Base-by-base conservation (phyloP, 2,329 filamentous ascomycete genomes). In the Cryphonectria nitschkei region DNA sequence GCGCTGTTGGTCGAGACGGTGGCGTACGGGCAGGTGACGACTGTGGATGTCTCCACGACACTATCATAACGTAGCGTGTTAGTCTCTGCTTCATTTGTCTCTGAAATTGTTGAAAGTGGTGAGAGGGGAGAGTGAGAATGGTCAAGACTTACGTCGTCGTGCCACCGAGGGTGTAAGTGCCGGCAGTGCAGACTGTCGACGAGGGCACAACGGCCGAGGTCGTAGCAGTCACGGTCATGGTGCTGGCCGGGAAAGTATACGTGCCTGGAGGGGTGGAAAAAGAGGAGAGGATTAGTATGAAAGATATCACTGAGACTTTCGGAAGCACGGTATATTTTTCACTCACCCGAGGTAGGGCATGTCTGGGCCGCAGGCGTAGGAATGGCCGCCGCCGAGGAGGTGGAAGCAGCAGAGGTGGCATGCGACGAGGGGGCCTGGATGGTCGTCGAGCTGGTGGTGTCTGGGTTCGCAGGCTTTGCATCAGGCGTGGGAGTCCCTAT, bases 241-340 rank as follows among this genome's bases (percentile, higher is more conserved):
- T 95, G 75, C 87, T 92, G 72, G 91, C 90, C 75, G 90, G 89
- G 85, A 93, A 89, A 75, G 92, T 93, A 85, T 94, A 94, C 73
- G 87, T 88, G 81, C 92, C 70, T 72, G 16, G 7, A 11, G 22
- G 26, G 26, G 26, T 26, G 26, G 26, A 26, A 26, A 2, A 7
- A 37, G 46, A n/a, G 26, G 13, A 2, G 11, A 37, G 56, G 16
- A 34, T 56, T 39, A 54, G 43, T 26, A 39, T 61, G 7, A 1
- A 37, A 32, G 8, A 0, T 46, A 13, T 65, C 60, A 46, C 1
- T n/a, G 9, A n/a, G 19, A 39, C 34, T 11, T n/a, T 26, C 26
- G 11, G n/a, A 37, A n/a, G 56, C 8, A 14, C 9, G 9, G 39
- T 13, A 52, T 1, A 43, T 2, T 56, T 2, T 56, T 26, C 26